Evolutionary conservation across 768 basidiomycete species (phyloP).

Genomic region (Hortiboletus flavorubellus): DNA sequence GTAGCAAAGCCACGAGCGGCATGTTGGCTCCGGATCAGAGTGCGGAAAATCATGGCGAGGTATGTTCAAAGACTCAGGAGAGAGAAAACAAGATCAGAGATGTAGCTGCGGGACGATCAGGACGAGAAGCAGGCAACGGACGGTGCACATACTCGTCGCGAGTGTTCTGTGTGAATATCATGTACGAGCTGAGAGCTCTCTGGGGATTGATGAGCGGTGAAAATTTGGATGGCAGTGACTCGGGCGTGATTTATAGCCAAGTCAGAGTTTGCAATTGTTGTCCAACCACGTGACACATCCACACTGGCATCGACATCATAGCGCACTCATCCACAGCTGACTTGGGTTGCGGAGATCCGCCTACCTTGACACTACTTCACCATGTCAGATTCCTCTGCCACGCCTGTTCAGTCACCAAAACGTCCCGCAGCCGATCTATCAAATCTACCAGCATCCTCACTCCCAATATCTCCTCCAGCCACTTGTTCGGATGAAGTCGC

Average conservation of each 20-base stretch:
- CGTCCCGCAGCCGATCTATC: too few relatives aligned
- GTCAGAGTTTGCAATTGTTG: constrained; percentile 21
- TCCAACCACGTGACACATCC: not conserved
- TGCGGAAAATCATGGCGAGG: constrained; percentile 54
- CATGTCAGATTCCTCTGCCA: too few relatives aligned
- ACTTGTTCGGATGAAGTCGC: too few relatives aligned
- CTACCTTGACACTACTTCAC: too few relatives aligned
- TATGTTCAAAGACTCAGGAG: constrained; percentile 43
- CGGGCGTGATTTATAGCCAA: constrained; percentile 2
- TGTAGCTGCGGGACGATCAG: constrained; percentile 56
- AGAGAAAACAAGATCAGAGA: constrained; percentile 88
- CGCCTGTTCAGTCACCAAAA: too few relatives aligned
- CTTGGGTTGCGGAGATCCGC: too few relatives aligned
- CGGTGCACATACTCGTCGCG: constrained; percentile 72
- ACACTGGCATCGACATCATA: too few relatives aligned
- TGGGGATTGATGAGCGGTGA: not conserved
- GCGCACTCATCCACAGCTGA: too few relatives aligned
- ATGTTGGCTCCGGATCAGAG: constrained; percentile 46
- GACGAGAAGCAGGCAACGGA: not conserved
- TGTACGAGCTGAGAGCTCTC: constrained; percentile 42
- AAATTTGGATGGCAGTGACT: not conserved
- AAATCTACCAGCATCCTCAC: too few relatives aligned
- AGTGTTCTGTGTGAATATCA: constrained; percentile 84
- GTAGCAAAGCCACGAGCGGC: constrained; percentile 65
- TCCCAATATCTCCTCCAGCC: too few relatives aligned